A percentile compares a stretch with the other conserved stretches of the same genome.
Conservation (phyloP, 208 protist species). For the Trypanosoma scelopori region DNA sequence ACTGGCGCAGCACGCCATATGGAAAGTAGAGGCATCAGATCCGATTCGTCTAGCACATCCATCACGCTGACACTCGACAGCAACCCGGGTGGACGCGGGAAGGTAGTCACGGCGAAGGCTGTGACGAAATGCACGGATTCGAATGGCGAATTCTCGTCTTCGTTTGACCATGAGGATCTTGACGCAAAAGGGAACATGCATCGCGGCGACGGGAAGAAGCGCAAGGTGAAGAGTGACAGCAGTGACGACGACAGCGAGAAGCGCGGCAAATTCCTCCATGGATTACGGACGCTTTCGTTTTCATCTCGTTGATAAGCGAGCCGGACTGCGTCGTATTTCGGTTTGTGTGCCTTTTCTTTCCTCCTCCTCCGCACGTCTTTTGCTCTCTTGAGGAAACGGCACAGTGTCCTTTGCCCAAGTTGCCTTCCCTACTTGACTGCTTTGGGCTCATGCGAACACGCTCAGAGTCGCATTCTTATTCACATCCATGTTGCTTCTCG, state of each 20-base stretch:
- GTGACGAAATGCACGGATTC: background rate
- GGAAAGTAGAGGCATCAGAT: background rate
- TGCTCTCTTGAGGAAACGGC: too few species aligned
- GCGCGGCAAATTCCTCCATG: background rate
- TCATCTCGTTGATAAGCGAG: background rate
- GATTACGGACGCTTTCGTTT: background rate
- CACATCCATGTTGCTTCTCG: too few species aligned
- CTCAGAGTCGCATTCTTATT: too few species aligned
- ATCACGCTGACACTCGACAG: conserved; percentile 14
- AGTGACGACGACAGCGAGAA: background rate
- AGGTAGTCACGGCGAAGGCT: background rate
- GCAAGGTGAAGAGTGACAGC: background rate
- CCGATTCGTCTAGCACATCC: background rate
- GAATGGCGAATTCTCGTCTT: background rate
- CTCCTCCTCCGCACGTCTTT: background rate
- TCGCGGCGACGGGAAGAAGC: background rate
- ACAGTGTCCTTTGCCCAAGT: too few species aligned
- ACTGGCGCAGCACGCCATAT: background rate
- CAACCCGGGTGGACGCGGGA: background rate
- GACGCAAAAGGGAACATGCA: background rate
- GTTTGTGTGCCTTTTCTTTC: too few species aligned
- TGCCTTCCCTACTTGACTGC: too few species aligned
- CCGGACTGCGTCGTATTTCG: background rate
- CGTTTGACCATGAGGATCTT: background rate
- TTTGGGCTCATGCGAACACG: too few species aligned